Base-by-base conservation (phyloP, 768 basidiomycete species). In the Pleurotus tuoliensis region DNA sequence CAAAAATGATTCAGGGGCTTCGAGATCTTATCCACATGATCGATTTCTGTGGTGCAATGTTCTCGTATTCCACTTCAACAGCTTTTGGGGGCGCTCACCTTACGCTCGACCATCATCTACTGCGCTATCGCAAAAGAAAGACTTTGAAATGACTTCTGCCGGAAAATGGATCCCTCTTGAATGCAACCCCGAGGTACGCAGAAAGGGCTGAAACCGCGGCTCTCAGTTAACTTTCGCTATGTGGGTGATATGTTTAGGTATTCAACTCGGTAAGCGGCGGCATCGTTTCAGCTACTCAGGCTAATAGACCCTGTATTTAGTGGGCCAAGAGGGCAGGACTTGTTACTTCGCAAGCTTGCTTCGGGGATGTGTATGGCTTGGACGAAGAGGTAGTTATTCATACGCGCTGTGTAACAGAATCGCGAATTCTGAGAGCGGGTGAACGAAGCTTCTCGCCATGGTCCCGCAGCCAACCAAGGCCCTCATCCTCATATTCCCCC, bases 401-500 rank as follows among this genome's bases (percentile, higher is more conserved):
- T 34, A 22, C n/a, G 4, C n/a, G n/a, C 20, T 11, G 30, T 22
- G 30, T 20, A 16, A 15, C 15, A n/a, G 16, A 4, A 22, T 16
- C 8, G 5, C 15, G 27, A 30, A 50, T 44, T 43, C 27, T 43
- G 39, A 34, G 27, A n/a, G 2, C 12, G 43, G 30, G 18, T 38
- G 47, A 4, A 24, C 5, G 40, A 52, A 97, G 82, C 78, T 94
- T 34, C 82, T 96, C 2, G 71, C 57, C 0, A 76, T 91, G 65
- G 86, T 95, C 0, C 76, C 88, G 0, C 67, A 77, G 59, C 93
- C 90, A 0, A 88, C 88, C 30, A 88, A 88, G 65, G 95, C 95
- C 0, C 82, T 97, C 7, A 73, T 96, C 5, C 74, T 98, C 5
- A 79, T 97, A 20, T 98, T 96, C 71, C 95, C 95, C 3, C 77